Evolutionary conservation across 2,329 filamentous ascomycete genomes (phyloP).

Genomic region (Ophiostoma sp.): DNA sequence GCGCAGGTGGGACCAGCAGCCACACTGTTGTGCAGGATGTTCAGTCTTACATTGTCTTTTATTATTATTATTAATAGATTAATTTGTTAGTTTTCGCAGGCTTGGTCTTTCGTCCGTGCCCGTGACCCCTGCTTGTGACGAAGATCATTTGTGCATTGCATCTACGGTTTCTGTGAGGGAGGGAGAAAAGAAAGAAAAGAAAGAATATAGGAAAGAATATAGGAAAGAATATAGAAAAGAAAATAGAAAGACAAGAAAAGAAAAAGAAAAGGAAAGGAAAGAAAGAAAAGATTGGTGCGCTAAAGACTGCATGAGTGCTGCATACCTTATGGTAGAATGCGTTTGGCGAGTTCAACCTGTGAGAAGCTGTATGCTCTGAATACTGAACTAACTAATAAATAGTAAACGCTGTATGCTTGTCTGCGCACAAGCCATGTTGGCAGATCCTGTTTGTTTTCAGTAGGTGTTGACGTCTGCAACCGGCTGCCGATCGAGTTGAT

Average conservation of each 20-base stretch:
- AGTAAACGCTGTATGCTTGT: too few relatives aligned
- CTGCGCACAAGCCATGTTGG: not conserved
- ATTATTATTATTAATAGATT: not conserved
- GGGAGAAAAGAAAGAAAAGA: not conserved
- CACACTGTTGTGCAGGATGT: not conserved
- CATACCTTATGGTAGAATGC: too few relatives aligned
- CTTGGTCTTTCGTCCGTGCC: not conserved
- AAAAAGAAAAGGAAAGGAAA: too few relatives aligned
- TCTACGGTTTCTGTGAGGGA: not conserved
- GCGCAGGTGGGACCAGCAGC: constrained; percentile 8
- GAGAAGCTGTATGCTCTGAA: too few relatives aligned
- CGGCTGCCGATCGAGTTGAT: not conserved
- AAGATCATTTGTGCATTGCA: not conserved
- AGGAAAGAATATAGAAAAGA: not conserved
- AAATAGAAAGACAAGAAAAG: too few relatives aligned
- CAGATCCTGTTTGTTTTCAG: not conserved
- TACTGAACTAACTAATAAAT: too few relatives aligned
- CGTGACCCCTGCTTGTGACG: not conserved
- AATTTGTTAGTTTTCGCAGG: too few relatives aligned
- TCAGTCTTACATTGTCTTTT: not conserved
- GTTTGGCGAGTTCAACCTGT: too few relatives aligned
- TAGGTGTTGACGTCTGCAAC: not conserved
- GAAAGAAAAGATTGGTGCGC: not conserved
- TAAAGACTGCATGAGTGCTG: constrained; percentile 1
- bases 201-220: not conserved